A percentile compares a stretch with the other conserved stretches of the same genome.
These are phyloP conservation scores for Tetracladium setigerum DNA, from an alignment of 495 filamentous ascomycete genomes.

Conservation along the genomic window DNA sequence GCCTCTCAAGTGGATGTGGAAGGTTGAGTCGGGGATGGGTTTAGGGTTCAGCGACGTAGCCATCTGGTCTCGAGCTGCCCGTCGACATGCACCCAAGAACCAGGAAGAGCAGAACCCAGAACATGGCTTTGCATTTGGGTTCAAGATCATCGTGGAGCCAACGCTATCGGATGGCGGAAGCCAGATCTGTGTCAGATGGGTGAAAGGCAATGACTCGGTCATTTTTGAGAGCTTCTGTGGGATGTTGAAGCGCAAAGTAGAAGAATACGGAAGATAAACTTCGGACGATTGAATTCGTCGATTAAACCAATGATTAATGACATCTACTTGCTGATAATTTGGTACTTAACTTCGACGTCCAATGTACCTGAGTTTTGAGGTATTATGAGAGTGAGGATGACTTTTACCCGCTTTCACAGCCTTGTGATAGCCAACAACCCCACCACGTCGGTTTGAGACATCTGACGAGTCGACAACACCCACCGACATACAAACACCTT, in stretches of 20 bases:
- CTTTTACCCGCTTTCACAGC: no score
- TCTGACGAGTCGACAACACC: no score
- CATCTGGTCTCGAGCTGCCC: conserved; percentile 66
- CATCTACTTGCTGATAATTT: no score
- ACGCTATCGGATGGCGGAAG: neutral
- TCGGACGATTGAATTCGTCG: no score
- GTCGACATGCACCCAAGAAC: conserved; percentile 32
- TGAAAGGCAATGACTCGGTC: conserved; percentile 63
- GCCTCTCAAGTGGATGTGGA: conserved; percentile 46
- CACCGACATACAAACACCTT: no score
- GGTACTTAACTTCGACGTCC: no score
- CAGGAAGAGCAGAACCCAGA: conserved; percentile 23
- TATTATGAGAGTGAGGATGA: no score
- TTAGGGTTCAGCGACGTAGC: conserved; percentile 52
- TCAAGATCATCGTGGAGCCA: conserved; percentile 29
- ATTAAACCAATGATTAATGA: no score
- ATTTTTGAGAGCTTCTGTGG: conserved; percentile 88
- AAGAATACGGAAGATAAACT: neutral
- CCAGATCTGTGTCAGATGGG: conserved; percentile 56
- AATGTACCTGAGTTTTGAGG: no score
- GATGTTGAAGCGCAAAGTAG: conserved; percentile 47
- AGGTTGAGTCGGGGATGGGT: conserved; percentile 31
- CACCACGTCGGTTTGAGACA: no score
- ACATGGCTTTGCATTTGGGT: conserved; percentile 30
- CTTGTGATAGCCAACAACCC: no score